phyloP scores from a whole-genome alignment of 2,329 filamentous ascomycete genomes.

The Diaporthe aspalathi region DNA sequence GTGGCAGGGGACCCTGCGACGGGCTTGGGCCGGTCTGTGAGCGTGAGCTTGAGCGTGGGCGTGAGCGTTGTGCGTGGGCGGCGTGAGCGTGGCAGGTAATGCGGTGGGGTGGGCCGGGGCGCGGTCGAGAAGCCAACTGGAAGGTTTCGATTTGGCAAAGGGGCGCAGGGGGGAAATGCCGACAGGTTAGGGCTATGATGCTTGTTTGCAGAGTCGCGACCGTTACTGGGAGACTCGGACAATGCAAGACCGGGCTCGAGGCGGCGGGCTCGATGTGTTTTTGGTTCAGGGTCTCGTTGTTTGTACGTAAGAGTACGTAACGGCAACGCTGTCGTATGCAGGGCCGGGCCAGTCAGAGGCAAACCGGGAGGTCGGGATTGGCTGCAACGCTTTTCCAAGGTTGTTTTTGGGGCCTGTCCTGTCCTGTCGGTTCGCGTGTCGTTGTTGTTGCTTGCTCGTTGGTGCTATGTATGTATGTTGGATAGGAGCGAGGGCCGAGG shows the following conservation, averaged over 20 bases:
- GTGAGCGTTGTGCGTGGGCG: no score
- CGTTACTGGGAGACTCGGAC: slow-evolving; percentile 12
- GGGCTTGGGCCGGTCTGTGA: slow-evolving; percentile 27
- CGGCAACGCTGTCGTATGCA: slow-evolving; percentile 34
- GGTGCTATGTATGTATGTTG: no score
- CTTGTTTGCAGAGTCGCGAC: not conserved
- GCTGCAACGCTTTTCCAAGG: slow-evolving; percentile 35
- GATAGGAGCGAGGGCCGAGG: slow-evolving; percentile 29
- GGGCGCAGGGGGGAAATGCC: slow-evolving; percentile 20
- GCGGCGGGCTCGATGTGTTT: not conserved
- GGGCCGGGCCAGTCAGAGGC: slow-evolving; percentile 25
- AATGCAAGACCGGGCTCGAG: slow-evolving; percentile 7
- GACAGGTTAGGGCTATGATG: slow-evolving; percentile 31
- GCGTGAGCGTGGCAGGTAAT: not conserved
- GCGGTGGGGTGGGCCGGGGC: slow-evolving; percentile 21
- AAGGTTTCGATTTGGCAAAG: slow-evolving; percentile 32
- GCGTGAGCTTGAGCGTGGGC: not conserved
- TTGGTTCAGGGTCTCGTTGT: slow-evolving; percentile 40
- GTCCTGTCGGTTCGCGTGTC: slow-evolving; percentile 28
- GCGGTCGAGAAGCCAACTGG: slow-evolving; percentile 34
- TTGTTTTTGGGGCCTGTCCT: slow-evolving; percentile 15
- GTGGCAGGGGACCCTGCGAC: slow-evolving; percentile 10
- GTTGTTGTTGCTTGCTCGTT: slow-evolving; percentile 3
- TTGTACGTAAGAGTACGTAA: slow-evolving; percentile 50
- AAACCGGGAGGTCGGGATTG: slow-evolving; percentile 29